A percentile compares a stretch with the other conserved stretches of the same genome.
phyloP scores from a whole-genome alignment of 352 stramenopile genomes.

The Pythium scleroteichum region DNA sequence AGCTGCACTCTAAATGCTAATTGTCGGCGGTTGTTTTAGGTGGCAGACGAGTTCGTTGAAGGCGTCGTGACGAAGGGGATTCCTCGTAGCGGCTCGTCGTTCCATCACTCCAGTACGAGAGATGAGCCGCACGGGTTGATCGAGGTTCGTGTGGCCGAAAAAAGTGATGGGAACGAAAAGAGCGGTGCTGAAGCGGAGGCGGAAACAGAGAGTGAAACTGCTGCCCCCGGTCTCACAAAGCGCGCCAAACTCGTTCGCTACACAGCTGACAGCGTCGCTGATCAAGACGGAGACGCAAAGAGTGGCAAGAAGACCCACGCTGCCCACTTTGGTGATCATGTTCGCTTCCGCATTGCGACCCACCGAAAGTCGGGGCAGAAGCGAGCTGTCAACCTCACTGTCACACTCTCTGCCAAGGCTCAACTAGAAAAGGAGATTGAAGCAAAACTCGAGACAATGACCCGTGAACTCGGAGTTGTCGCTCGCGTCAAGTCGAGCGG shows the following conservation, averaged over 20 bases:
- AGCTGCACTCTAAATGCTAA: too few relatives aligned
- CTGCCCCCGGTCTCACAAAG: conserved; percentile 27
- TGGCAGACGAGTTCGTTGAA: conserved; percentile 49
- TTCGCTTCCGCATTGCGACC: conserved; percentile 71
- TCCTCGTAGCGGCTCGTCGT: conserved; percentile 32
- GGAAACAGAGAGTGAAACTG: conserved; percentile 10
- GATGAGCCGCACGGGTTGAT: conserved; percentile 54
- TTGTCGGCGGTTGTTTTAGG: too few relatives aligned
- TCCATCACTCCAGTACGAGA: conserved; percentile 33
- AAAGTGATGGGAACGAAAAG: conserved; percentile 14
- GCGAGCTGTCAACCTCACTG: conserved; percentile 61
- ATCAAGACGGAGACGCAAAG: conserved; percentile 22
- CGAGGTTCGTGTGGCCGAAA: conserved; percentile 26
- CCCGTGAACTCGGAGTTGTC: conserved; percentile 60
- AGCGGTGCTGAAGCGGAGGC: neutral
- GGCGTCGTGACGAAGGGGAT: conserved; percentile 73
- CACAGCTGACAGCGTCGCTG: conserved; percentile 48
- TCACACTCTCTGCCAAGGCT: conserved; percentile 56
- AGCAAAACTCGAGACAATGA: conserved; percentile 55
- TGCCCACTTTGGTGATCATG: conserved; percentile 69
- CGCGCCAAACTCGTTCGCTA: conserved; percentile 49
- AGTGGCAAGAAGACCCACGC: conserved; percentile 23
- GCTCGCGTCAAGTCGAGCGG: conserved; percentile 58
- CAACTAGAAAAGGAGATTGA: conserved; percentile 75
- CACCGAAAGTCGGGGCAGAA: conserved; percentile 67